phyloP scores from a whole-genome alignment of 106 monocot species.

The Allium cepa region DNA sequence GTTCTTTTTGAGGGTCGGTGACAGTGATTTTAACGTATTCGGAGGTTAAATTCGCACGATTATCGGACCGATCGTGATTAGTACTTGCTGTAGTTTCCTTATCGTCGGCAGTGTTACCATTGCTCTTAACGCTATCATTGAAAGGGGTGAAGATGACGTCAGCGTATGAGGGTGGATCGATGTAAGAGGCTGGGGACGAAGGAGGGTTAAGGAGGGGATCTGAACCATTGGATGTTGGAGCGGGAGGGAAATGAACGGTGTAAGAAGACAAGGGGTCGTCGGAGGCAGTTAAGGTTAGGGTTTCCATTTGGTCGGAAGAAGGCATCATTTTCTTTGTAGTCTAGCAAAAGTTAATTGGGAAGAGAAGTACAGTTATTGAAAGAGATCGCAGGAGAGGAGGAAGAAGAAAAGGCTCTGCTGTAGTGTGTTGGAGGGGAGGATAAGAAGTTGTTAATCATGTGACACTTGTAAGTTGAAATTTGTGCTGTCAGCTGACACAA shows the following conservation, averaged over 20 bases:
- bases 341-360: not conserved
- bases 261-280: slow-evolving; percentile 8
- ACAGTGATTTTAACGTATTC: slow-evolving; percentile 63
- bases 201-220: slow-evolving; percentile 39
- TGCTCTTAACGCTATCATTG: not conserved
- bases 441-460: not conserved
- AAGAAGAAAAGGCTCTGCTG: not conserved
- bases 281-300: slow-evolving; percentile 39
- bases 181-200: slow-evolving; percentile 22
- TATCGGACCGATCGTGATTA: not conserved
- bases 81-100: not conserved
- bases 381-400: not conserved
- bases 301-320: slow-evolving; percentile 43
- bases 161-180: slow-evolving; percentile 53
- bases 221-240: slow-evolving; percentile 3
- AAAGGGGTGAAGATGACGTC: slow-evolving; percentile 31
- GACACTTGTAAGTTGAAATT: no score
- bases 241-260: not conserved
- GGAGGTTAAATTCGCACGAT: not conserved
- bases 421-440: slow-evolving; percentile 1
- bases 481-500: no score
- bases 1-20: slow-evolving; percentile 80
- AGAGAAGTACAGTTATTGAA: not conserved
- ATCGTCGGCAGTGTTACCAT: slow-evolving; percentile 1
- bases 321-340: slow-evolving; percentile 13